phyloP scores from a whole-genome alignment of 2,329 filamentous ascomycete genomes.

The Pseudogymnoascus sp. region DNA sequence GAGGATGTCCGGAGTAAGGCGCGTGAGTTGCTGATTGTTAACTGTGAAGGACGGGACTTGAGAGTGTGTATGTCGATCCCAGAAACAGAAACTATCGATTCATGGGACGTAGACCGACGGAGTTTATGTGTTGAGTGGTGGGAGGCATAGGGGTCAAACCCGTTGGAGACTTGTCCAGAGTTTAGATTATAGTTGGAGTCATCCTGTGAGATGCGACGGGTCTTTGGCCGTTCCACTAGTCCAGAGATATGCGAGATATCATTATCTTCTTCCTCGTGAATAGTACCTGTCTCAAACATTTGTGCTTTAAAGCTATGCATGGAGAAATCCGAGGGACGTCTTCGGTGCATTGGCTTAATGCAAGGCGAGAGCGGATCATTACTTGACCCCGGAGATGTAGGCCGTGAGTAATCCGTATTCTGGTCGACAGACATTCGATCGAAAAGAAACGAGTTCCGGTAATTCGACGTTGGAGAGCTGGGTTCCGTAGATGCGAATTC shows the following conservation, averaged over 20 bases:
- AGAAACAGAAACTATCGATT: constrained; percentile 80
- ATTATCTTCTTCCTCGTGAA: constrained; percentile 32
- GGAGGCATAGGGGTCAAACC: constrained; percentile 29
- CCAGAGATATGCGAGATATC: constrained; percentile 26
- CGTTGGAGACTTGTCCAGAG: constrained; percentile 18
- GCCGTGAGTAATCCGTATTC: constrained; percentile 59
- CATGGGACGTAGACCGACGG: constrained; percentile 68
- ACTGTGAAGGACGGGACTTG: constrained; percentile 67
- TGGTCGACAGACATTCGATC: constrained; percentile 59
- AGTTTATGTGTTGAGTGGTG: constrained; percentile 41
- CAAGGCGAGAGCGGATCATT: constrained; percentile 58
- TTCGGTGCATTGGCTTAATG: constrained; percentile 46
- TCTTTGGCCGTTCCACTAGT: constrained; percentile 13
- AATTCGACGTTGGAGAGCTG: constrained; percentile 72
- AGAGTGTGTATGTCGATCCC: constrained; percentile 87
- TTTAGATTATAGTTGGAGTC: constrained; percentile 17
- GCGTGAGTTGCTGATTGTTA: constrained; percentile 50
- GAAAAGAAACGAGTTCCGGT: constrained; percentile 68
- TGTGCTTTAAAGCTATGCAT: constrained; percentile 20
- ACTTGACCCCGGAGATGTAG: constrained; percentile 76
- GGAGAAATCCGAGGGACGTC: constrained; percentile 51
- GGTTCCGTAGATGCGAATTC: constrained; percentile 70
- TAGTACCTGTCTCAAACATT: constrained; percentile 13
- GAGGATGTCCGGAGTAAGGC: constrained; percentile 42
- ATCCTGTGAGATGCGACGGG: not conserved